These are phyloP conservation scores for Knufia fluminis DNA, from an alignment of 2,329 filamentous ascomycete species.

Conservation along the genomic window DNA sequence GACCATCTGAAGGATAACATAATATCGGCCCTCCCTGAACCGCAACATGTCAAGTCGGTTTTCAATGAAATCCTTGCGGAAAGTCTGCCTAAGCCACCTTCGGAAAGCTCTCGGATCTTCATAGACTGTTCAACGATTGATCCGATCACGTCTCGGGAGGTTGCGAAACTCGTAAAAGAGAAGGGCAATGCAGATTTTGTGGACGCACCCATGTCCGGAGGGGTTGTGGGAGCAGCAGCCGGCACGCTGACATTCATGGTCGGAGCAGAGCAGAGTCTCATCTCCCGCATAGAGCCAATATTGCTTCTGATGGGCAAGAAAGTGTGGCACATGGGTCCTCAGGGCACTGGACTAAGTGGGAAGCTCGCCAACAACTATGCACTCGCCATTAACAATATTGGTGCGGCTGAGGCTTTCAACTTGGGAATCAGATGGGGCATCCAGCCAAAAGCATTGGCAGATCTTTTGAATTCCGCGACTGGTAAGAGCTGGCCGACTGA, in stretches of 20 bases:
- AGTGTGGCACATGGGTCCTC: constrained; percentile 74
- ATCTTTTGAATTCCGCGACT: constrained; percentile 86
- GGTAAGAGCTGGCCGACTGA: constrained; percentile 95
- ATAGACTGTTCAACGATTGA: constrained; percentile 98
- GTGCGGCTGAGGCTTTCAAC: constrained; percentile 58
- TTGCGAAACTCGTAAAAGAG: constrained; percentile 61
- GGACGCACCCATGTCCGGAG: constrained; percentile 94
- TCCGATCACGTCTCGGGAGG: constrained; percentile 68
- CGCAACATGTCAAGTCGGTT: constrained; percentile 74
- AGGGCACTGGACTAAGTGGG: constrained; percentile 76
- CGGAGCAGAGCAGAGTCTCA: constrained; percentile 53
- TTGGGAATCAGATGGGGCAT: constrained; percentile 55
- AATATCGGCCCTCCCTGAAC: constrained; percentile 82
- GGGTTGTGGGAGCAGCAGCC: constrained; percentile 79
- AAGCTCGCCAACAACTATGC: constrained; percentile 98
- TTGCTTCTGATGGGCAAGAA: constrained; percentile 77
- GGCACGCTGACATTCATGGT: constrained; percentile 96
- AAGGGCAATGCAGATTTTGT: constrained; percentile 55
- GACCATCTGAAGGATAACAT: constrained; percentile 58
- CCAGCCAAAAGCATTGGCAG: constrained; percentile 59
- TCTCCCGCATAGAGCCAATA: constrained; percentile 57
- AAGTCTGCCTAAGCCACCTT: constrained; percentile 41
- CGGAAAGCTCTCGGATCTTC: constrained; percentile 60
- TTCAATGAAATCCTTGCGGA: constrained; percentile 65
- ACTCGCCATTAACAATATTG: constrained; percentile 83